Evolutionary conservation across 1,284 basidiomycete genomes (phyloP), one percentile per base, ranked within the genome.

Genomic region (Polyporus tsugae): DNA sequence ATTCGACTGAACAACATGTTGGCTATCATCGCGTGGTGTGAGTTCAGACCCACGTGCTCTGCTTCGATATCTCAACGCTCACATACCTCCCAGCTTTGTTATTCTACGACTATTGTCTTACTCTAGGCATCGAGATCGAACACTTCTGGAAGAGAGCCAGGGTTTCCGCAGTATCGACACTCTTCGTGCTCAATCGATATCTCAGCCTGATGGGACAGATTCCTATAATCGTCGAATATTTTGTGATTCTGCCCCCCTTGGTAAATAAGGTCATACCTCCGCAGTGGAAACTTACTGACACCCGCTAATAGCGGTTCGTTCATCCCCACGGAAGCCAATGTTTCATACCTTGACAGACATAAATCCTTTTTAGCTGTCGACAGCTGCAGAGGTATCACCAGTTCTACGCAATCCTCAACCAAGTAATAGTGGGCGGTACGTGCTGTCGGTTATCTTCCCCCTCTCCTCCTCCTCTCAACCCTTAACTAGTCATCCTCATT

Each of bases 161-260:
- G 46, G 33, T 58, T 6, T 66, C 70, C 38, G 25, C 46, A 7
- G 68, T 62, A 72, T 63, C 68, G 72, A 13, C 72, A 72, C 60
- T 72, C 29, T 75, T 71, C 52, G 62, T 68, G 4, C 10, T 70
- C 33, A 74, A 68, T 58, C 69, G 73, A 2, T 74, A 74, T 41
- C 46, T 71, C 7, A 63, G 66, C 2, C 42, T 74, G n/a, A 17
- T 72, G 13, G 73, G 73, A 4, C 71, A 68, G 6, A 65, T 74
- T 5, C 73, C 73, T 10, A 55, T 74, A 11, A 65, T 72, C 36
- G 62, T 72, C 39, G 73, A 74, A 61, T 74, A 68, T 33, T 69
- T 74, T 15, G 46, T 41, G 2, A 22, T 49, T 38, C 42, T 65
- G 7, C 60, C 69, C 9, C 62, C 68, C 44, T 38, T 63, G 22